A percentile compares a stretch with the other conserved stretches of the same genome.
phyloP scores from a whole-genome alignment of 305 asterid genomes.

The Nicotiana rustica region DNA sequence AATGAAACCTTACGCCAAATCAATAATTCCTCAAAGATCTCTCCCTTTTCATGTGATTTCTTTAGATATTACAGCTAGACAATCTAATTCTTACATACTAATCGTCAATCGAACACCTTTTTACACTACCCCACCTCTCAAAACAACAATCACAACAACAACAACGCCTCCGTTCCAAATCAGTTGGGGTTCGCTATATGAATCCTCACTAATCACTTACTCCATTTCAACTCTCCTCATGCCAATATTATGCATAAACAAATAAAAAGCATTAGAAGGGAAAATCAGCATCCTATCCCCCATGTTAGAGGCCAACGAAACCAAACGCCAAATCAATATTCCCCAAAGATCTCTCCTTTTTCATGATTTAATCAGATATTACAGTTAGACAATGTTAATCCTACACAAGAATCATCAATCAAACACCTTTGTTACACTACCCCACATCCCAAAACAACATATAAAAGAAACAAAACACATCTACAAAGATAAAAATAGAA shows the following conservation, averaged over 20 bases:
- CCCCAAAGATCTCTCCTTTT: slow-evolving; percentile 3
- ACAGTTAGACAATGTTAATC: neutral
- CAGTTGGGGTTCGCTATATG: too few species aligned
- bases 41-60: neutral
- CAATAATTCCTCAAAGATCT: neutral
- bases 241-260: too few species aligned
- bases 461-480: neutral
- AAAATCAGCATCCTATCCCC: neutral
- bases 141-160: too few species aligned
- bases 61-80: neutral
- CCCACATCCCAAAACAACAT: neutral
- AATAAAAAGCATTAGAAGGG: neutral
- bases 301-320: neutral
- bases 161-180: neutral
- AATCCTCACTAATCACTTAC: too few species aligned
- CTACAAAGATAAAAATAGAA: neutral
- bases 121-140: neutral
- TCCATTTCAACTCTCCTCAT: too few species aligned
- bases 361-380: neutral
- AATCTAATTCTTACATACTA: neutral
- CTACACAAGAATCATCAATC: neutral
- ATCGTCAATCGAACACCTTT: neutral
- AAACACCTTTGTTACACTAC: slow-evolving; percentile 9
- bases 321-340: neutral
- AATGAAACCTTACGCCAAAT: neutral